Percentiles rank a stretch among this genome's conserved stretches.
Evolutionary conservation across 352 stramenopile genomes (phyloP).

Genomic region (Thraustochytrium sp.): DNA sequence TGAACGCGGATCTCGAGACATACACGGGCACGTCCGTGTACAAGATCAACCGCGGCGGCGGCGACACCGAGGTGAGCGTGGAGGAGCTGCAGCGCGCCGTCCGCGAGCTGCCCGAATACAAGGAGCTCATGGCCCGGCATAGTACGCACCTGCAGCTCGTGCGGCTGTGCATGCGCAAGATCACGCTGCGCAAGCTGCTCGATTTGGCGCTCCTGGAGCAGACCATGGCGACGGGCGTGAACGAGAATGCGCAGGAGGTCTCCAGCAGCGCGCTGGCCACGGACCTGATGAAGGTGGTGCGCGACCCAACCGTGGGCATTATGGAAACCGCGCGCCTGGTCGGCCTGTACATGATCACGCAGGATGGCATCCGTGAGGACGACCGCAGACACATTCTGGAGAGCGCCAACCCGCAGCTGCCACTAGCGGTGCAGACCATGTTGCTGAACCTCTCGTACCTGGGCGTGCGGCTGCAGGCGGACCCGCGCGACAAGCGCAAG

Average conservation of each 20-base stretch:
- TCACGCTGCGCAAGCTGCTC: constrained; percentile 75
- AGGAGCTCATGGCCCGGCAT: constrained; percentile 86
- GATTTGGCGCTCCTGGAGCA: constrained; percentile 88
- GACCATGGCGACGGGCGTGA: constrained; percentile 83
- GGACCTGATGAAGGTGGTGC: constrained; percentile 76
- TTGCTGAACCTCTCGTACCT: constrained; percentile 66
- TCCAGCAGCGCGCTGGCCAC: constrained; percentile 74
- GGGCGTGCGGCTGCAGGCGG: constrained; percentile 58
- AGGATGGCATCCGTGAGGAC: constrained; percentile 70
- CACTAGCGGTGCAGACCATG: constrained; percentile 53
- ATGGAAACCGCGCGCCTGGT: constrained; percentile 80
- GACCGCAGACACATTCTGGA: constrained; percentile 76
- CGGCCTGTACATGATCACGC: constrained; percentile 83
- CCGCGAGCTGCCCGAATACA: constrained; percentile 86
- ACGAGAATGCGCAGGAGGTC: constrained; percentile 80
- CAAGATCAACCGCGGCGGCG: constrained; percentile 61
- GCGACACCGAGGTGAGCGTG: constrained; percentile 74
- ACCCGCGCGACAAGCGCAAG: constrained; percentile 60
- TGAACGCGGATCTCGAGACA: constrained; percentile 60
- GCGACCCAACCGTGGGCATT: constrained; percentile 65
- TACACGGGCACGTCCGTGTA: constrained; percentile 63
- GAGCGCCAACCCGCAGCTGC: constrained; percentile 60
- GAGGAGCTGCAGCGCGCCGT: constrained; percentile 82
- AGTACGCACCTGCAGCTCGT: constrained; percentile 88
- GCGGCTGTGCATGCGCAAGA: constrained; percentile 85